Evolutionary conservation across 192 early-diverging fungal species (phyloP).

Genomic region (Linnemannia zychae): DNA sequence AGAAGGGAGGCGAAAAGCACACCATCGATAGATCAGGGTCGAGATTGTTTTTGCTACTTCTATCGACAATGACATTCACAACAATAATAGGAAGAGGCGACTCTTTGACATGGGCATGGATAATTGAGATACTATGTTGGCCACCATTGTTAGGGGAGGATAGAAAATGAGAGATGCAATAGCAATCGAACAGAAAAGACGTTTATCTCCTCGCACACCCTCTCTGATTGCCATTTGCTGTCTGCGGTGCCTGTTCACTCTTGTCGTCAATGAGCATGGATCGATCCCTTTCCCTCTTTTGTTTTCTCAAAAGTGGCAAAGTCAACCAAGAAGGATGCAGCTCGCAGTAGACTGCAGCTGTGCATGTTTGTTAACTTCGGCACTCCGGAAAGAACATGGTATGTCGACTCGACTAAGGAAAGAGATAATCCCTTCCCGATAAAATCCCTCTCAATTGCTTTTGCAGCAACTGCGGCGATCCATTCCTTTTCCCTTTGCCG

Average conservation of each 20-base stretch:
- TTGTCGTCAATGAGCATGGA: not conserved
- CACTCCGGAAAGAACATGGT: not conserved
- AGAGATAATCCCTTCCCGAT: not conserved
- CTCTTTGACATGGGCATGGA: too few relatives aligned
- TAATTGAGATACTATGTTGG: too few relatives aligned
- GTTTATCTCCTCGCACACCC: too few relatives aligned
- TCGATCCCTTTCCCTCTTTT: too few relatives aligned
- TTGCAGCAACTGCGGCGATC: not conserved
- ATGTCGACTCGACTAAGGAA: not conserved
- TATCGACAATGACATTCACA: not conserved
- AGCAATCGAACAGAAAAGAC: too few relatives aligned
- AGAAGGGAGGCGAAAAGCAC: not conserved
- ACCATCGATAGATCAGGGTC: not conserved
- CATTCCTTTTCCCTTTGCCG: too few relatives aligned
- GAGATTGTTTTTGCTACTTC: not conserved
- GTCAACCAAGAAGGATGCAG: not conserved
- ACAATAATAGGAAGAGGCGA: not conserved
- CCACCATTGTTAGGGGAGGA: too few relatives aligned
- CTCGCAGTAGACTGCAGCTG: not conserved
- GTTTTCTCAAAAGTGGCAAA: too few relatives aligned
- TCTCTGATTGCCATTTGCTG: too few relatives aligned
- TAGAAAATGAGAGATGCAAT: not conserved
- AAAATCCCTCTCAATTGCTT: not conserved
- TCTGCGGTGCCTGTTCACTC: not conserved
- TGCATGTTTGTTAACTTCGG: too few relatives aligned